A percentile compares a stretch with the other conserved stretches of the same genome.
Conservation (phyloP, 1,284 basidiomycete genomes). For the Ceratorhiza oryzae-sativae region DNA sequence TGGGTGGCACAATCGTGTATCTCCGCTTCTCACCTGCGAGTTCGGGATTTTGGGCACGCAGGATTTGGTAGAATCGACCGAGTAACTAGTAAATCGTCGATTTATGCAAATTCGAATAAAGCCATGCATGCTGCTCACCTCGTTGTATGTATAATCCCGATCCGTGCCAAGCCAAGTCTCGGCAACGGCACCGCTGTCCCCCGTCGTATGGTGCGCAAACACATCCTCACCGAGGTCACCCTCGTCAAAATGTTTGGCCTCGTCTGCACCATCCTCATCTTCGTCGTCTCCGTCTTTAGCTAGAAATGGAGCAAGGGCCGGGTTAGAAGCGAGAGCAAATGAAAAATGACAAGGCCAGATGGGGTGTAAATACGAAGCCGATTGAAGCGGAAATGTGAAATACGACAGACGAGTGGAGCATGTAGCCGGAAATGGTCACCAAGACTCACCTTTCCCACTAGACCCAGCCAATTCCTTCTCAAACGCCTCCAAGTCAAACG, state of each 20-base stretch:
- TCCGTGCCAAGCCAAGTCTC: conserved; percentile 86
- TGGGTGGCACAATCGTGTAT: conserved; percentile 98
- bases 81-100: conserved; percentile 69
- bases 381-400: too few relatives aligned
- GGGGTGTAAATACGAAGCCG: too few relatives aligned
- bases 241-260: conserved; percentile 62
- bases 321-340: not conserved
- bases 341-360: too few relatives aligned
- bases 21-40: conserved; percentile 89
- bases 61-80: conserved; percentile 87
- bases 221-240: conserved; percentile 85
- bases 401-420: too few relatives aligned
- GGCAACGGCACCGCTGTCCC: conserved; percentile 73
- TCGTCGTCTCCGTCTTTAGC: conserved; percentile 61
- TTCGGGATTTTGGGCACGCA: conserved; percentile 94
- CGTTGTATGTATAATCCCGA: conserved; percentile 93
- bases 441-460: conserved; percentile 41
- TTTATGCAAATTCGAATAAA: not conserved
- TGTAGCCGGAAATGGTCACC: not conserved
- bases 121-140: conserved; percentile 60
- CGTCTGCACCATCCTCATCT: conserved; percentile 63
- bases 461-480: conserved; percentile 82
- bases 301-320: not conserved
- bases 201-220: conserved; percentile 63
- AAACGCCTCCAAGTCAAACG: conserved; percentile 71